Base-by-base conservation (phyloP, 2,329 filamentous ascomycete genomes). In the Amphichorda felina region DNA sequence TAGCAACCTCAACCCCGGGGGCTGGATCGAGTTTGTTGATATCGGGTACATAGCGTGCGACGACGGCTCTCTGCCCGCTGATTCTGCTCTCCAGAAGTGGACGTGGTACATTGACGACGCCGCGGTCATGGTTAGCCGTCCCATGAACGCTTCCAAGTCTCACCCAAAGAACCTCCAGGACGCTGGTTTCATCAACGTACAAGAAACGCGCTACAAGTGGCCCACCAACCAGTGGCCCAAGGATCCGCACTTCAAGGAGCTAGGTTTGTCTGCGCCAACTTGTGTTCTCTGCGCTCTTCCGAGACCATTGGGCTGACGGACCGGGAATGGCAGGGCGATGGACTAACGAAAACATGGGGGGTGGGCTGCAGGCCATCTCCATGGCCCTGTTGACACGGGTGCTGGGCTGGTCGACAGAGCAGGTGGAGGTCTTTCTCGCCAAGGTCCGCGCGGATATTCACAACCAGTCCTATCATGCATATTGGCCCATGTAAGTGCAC, bases 151-250 rank as follows among this genome's bases (percentile, higher is more conserved):
- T 4, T 51, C 46, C 0, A 30, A n/a, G n/a, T n/a, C 41, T 5
- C 36, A 43, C 3, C 46, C 45, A 37, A 51, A 48, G 27, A 29
- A 45, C 5, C 52, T 59, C 28, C 50, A 74, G 35, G 45, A 65
- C 11, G 63, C 62, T 0, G 72, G 72, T 1, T 75, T 75, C 40
- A 51, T 56, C 30, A 57, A 72, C 40, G 57, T 76, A 0, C 46
- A 51, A 0, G 62, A 71, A 43, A 51, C 56, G 3, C 48, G 62
- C 6, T 65, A 56, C 44, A 65, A 63, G 45, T 61, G 68, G 50
- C 68, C 68, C 0, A 55, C 59, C 32, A 67, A 64, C 40, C 50
- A 56, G 5, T 73, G 69, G 68, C 61, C 67, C 0, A 65, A 59
- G 36, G 62, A 68, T 10, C 55, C 51, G 13, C 62, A 62, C 22